These are phyloP conservation scores for Mycena chlorophos DNA, from an alignment of 768 basidiomycete genomes.

Conservation along the genomic window DNA sequence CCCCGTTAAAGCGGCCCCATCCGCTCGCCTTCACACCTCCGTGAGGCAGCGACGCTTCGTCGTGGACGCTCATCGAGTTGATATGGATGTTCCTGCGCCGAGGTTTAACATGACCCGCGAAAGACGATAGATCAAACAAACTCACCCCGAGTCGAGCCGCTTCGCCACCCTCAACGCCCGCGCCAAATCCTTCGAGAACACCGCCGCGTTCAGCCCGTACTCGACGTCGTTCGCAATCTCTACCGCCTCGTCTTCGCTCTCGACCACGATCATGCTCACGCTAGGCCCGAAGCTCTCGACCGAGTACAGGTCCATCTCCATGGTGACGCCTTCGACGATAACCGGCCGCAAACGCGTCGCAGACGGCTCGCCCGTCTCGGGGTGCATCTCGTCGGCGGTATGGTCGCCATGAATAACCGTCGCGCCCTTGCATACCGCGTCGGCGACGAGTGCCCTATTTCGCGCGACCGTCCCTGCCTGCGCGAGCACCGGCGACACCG, in stretches of 20 bases:
- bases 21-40: slow-evolving; percentile 19
- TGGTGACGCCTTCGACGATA: slow-evolving; percentile 19
- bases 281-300: slow-evolving; percentile 22
- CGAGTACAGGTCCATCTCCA: slow-evolving; percentile 18
- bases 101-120: background rate
- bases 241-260: slow-evolving; percentile 20
- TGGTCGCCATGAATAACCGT: slow-evolving; percentile 17
- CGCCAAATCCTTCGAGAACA: slow-evolving; percentile 18
- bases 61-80: slow-evolving; percentile 20
- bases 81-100: slow-evolving; percentile 13
- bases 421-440: slow-evolving; percentile 20
- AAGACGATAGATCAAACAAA: background rate
- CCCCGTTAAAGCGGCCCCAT: slow-evolving; percentile 20
- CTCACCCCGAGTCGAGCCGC: slow-evolving; percentile 19
- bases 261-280: slow-evolving; percentile 17
- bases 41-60: slow-evolving; percentile 18
- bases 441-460: slow-evolving; percentile 14
- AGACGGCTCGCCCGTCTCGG: slow-evolving; percentile 13
- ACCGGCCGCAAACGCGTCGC: slow-evolving; percentile 9
- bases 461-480: slow-evolving; percentile 13
- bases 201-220: slow-evolving; percentile 17
- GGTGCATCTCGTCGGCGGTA: slow-evolving; percentile 12
- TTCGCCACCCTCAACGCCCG: slow-evolving; percentile 18
- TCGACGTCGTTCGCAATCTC: slow-evolving; percentile 18
- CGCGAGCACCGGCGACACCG: slow-evolving; percentile 10